A percentile compares a stretch with the other conserved stretches of the same genome.
phyloP scores from a whole-genome alignment of 2,329 filamentous ascomycete species.

The Colletotrichum orbiculare region DNA sequence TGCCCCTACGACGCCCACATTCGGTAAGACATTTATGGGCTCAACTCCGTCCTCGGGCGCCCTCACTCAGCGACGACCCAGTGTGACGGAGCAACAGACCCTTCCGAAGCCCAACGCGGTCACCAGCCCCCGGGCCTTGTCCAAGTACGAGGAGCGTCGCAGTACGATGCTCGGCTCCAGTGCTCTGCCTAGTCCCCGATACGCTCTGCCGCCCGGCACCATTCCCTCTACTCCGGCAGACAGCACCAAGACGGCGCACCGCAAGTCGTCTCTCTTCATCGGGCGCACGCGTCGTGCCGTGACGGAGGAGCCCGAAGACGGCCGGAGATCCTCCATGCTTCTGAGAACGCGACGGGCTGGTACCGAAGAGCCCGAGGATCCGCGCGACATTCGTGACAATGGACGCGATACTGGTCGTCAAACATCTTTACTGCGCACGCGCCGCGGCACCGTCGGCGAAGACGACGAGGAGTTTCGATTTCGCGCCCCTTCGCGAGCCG shows the following conservation, averaged over 20 bases:
- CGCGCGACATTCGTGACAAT: conserved; percentile 46
- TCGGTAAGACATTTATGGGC: conserved; percentile 52
- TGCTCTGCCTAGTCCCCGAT: conserved; percentile 59
- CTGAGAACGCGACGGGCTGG: conserved; percentile 56
- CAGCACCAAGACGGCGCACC: conserved; percentile 45
- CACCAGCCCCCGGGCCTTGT: conserved; percentile 59
- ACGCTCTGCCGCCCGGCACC: conserved; percentile 44
- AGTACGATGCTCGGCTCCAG: conserved; percentile 57
- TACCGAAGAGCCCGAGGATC: conserved; percentile 60
- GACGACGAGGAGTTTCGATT: conserved; percentile 60
- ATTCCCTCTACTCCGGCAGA: conserved; percentile 55
- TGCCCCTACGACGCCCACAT: conserved; percentile 55
- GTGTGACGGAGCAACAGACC: conserved; percentile 51
- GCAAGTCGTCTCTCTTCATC: conserved; percentile 66
- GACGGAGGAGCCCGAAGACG: conserved; percentile 63
- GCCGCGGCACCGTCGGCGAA: conserved; percentile 58
- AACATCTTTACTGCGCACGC: conserved; percentile 57
- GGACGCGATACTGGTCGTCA: conserved; percentile 46
- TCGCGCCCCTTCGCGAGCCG: conserved; percentile 68
- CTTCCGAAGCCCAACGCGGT: conserved; percentile 41
- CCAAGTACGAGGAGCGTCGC: conserved; percentile 65
- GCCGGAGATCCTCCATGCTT: conserved; percentile 61
- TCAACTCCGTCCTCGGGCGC: conserved; percentile 39
- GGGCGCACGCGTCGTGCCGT: conserved; percentile 58
- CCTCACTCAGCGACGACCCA: conserved; percentile 54